Percentiles rank a stretch among this genome's conserved stretches.
These are phyloP conservation scores for Cryphonectria parasitica DNA, from an alignment of 2,329 filamentous ascomycete genomes.

Conservation along the genomic window DNA sequence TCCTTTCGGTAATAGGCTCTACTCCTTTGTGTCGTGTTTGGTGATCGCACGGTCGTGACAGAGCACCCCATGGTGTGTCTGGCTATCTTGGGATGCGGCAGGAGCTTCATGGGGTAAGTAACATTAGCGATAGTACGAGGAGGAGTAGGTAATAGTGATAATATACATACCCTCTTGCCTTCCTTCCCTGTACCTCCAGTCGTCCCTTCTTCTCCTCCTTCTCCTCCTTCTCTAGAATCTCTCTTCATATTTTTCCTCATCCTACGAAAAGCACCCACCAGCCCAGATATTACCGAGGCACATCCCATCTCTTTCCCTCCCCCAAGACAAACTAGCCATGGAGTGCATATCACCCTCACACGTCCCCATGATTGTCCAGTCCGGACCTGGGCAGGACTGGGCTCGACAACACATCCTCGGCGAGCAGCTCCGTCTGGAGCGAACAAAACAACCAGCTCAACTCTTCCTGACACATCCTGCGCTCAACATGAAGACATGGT, in stretches of 20 bases:
- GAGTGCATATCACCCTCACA: constrained; percentile 24
- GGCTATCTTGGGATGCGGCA: background rate
- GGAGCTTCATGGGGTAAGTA: background rate
- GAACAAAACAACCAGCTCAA: constrained; percentile 8
- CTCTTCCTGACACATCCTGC: background rate
- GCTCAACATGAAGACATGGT: constrained; percentile 20
- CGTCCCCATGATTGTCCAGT: constrained; percentile 24
- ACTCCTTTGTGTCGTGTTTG: constrained; percentile 13
- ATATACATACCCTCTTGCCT: constrained; percentile 1
- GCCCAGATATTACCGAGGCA: background rate
- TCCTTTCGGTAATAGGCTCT: constrained; percentile 9
- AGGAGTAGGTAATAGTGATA: background rate
- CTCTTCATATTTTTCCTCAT: background rate
- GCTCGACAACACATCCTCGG: constrained; percentile 23
- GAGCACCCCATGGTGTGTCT: background rate
- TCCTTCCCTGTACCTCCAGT: background rate
- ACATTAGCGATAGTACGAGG: background rate
- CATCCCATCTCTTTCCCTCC: background rate
- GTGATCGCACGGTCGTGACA: constrained; percentile 11
- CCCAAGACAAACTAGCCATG: constrained; percentile 8
- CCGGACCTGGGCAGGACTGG: constrained; percentile 26
- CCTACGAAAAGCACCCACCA: no score
- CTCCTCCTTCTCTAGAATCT: background rate
- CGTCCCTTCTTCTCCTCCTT: background rate
- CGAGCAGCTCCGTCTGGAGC: constrained; percentile 16